Percentiles rank a stretch among this genome's conserved stretches.
phyloP scores from a whole-genome alignment of 129 eudicot species.

The Saussurea involucrata region DNA sequence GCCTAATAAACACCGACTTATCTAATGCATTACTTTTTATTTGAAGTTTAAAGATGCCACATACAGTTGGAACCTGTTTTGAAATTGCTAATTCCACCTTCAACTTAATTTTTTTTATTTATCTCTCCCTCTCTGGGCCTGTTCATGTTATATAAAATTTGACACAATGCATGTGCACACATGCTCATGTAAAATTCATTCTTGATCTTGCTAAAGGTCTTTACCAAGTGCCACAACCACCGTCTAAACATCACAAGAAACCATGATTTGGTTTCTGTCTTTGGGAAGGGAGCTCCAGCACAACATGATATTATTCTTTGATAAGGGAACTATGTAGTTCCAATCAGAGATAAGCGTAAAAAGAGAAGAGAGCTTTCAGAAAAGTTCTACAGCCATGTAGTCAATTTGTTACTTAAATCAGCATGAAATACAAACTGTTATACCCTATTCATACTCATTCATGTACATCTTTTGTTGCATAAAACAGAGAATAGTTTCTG shows the following conservation, averaged over 20 bases:
- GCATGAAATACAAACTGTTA: background rate
- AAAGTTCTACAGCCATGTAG: no score
- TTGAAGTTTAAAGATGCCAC: background rate
- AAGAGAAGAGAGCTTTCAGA: no score
- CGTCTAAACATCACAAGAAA: background rate
- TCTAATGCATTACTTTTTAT: background rate
- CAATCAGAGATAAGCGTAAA: no score
- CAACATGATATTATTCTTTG: no score
- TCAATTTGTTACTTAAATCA: no score
- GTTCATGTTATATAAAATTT: background rate
- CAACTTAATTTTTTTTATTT: background rate
- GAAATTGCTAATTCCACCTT: background rate
- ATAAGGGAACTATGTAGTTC: no score
- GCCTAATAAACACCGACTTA: background rate
- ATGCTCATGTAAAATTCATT: no score
- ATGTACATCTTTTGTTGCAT: background rate
- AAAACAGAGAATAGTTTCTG: background rate
- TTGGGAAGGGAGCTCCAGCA: background rate
- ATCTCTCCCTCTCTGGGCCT: background rate
- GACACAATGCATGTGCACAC: background rate
- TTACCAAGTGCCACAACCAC: background rate
- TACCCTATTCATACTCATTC: background rate
- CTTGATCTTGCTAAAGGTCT: no score
- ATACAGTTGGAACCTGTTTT: background rate
- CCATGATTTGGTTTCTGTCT: background rate